A percentile compares a stretch with the other conserved stretches of the same genome.
Conservation (phyloP, 495 filamentous ascomycete genomes). For the Aspergillus hancockii region DNA sequence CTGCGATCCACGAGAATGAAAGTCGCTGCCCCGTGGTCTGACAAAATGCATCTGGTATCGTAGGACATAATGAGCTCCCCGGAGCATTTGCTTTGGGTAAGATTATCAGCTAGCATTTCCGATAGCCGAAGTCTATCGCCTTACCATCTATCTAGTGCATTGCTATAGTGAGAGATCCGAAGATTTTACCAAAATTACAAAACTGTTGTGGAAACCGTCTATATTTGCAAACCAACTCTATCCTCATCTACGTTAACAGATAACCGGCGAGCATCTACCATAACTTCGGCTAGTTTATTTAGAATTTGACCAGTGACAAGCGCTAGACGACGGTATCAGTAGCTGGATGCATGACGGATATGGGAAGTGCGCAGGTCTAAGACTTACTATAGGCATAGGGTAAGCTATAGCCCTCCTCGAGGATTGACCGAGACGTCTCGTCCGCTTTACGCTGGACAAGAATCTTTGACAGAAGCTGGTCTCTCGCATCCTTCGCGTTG, state of each 20-base stretch:
- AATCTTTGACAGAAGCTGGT: constrained; percentile 84
- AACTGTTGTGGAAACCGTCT: no score
- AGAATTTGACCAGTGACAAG: constrained; percentile 55
- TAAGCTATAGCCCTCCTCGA: constrained; percentile 68
- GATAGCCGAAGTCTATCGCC: no score
- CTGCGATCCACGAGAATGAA: no score
- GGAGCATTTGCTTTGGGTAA: no score
- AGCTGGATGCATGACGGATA: not conserved
- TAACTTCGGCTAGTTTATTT: constrained; percentile 49
- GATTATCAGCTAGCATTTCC: no score
- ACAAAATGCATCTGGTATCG: no score
- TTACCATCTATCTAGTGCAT: no score
- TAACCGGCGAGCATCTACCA: constrained; percentile 49
- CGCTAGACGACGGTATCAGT: constrained; percentile 26
- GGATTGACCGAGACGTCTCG: constrained; percentile 48
- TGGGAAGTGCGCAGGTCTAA: not conserved
- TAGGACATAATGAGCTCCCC: no score
- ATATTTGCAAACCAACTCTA: constrained; percentile 7
- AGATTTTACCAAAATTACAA: no score
- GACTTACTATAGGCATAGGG: constrained; percentile 69
- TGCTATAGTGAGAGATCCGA: no score
- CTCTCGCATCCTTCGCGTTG: constrained; percentile 74
- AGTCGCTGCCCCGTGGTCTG: no score
- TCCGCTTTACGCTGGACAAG: constrained; percentile 76
- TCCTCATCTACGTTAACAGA: constrained; percentile 81